A percentile compares a stretch with the other conserved stretches of the same genome.
phyloP scores from a whole-genome alignment of 441 rosid species.

The Cnidoscolus chayamansa region DNA sequence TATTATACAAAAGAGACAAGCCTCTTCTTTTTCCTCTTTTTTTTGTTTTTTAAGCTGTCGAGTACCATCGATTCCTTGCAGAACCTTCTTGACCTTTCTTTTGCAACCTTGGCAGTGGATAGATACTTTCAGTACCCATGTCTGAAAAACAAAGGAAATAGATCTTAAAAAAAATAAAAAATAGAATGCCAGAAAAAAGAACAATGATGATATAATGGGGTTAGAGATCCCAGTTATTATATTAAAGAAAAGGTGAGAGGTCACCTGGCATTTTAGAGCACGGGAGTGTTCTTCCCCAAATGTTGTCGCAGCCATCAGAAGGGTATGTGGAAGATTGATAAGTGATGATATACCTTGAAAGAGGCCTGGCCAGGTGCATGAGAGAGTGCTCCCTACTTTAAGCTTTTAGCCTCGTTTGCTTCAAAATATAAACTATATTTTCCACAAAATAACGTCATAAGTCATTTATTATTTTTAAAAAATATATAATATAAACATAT shows the following conservation, averaged over 20 bases:
- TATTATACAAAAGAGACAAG: not conserved
- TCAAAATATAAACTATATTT: too few relatives aligned
- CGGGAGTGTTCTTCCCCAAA: conserved; percentile 12
- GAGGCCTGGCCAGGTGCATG: not conserved
- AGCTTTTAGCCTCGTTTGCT: too few relatives aligned
- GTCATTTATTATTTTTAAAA: too few relatives aligned
- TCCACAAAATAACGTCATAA: too few relatives aligned
- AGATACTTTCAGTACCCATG: conserved; percentile 58
- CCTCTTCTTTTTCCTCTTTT: too few relatives aligned
- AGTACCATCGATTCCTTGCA: conserved; percentile 54
- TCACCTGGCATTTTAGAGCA: conserved; percentile 25
- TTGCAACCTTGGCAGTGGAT: conserved; percentile 76
- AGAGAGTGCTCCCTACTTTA: not conserved
- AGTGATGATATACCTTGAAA: not conserved
- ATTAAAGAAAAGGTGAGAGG: not conserved
- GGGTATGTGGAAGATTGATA: not conserved
- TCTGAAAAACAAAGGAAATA: conserved; percentile 32
- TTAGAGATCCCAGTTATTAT: not conserved
- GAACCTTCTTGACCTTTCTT: conserved; percentile 59
- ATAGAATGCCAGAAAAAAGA: not conserved
- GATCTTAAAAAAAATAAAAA: not conserved
- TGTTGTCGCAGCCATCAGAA: conserved; percentile 20
- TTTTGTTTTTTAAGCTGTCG: too few relatives aligned
- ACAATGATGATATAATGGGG: not conserved
- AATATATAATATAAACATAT: too few relatives aligned